Percentiles rank a stretch among this genome's conserved stretches.
phyloP scores from a whole-genome alignment of 345 rosid genomes.

The Balakata baccata region DNA sequence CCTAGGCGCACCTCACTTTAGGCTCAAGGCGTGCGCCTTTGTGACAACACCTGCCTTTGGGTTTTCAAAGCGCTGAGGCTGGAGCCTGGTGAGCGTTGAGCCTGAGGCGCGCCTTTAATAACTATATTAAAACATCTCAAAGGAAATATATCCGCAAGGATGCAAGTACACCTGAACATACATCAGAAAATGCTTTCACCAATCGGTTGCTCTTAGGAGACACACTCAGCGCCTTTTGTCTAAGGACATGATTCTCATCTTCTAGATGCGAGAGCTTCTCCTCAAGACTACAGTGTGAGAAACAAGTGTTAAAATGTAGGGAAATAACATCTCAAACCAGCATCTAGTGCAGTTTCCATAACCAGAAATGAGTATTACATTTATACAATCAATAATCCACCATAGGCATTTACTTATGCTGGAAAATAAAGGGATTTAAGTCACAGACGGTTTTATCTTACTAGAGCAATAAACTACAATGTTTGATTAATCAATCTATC shows the following conservation, averaged over 20 bases:
- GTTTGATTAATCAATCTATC: neutral
- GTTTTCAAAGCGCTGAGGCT: no score
- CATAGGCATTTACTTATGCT: neutral
- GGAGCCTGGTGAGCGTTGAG: no score
- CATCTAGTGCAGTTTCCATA: neutral
- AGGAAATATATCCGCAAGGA: neutral
- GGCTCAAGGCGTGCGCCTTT: no score
- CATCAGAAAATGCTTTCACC: constrained; percentile 56
- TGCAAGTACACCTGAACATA: constrained; percentile 35
- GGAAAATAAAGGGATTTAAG: neutral
- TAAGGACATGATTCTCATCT: constrained; percentile 78
- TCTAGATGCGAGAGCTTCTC: constrained; percentile 69
- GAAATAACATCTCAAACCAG: neutral
- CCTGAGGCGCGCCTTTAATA: neutral
- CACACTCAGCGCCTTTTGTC: constrained; percentile 62
- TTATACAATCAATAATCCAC: neutral
- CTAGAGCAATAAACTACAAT: no score
- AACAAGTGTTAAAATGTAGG: neutral
- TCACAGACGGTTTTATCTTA: neutral
- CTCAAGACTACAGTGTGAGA: constrained; percentile 50
- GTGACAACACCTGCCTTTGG: no score
- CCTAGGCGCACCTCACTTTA: no score
- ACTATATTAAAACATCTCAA: neutral
- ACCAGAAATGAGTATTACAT: neutral
- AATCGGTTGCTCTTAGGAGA: constrained; percentile 51